Evolutionary conservation across 31 red algal species (phyloP).

Genomic region (Odonthalia washingtoniensis): DNA sequence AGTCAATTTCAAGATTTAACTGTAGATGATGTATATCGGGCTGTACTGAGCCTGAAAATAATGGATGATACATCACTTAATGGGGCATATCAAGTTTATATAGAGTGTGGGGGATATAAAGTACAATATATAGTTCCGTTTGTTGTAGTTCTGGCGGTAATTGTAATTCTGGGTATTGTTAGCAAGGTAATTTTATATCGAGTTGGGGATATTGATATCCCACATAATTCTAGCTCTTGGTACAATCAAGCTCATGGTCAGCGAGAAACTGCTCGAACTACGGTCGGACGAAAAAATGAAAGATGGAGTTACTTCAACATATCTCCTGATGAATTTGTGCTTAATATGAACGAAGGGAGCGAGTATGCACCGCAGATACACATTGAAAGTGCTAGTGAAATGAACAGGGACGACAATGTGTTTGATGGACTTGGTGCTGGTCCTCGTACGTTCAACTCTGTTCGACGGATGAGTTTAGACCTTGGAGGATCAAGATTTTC

Average conservation of each 20-base stretch:
- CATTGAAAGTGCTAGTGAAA: no score
- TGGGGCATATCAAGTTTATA: constrained; percentile 21
- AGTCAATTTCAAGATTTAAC: constrained; percentile 42
- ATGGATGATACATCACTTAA: constrained; percentile 43
- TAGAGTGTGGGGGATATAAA: constrained; percentile 28
- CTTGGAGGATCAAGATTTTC: no score
- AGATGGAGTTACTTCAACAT: no score
- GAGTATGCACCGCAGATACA: no score
- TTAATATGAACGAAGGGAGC: no score
- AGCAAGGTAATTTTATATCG: neutral
- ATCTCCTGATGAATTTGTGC: no score
- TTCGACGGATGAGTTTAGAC: no score
- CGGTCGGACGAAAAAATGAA: no score
- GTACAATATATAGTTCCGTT: constrained; percentile 19
- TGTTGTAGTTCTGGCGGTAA: neutral
- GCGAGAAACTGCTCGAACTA: no score
- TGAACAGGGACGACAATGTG: no score
- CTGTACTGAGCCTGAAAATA: constrained; percentile 59
- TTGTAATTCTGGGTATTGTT: constrained; percentile 26
- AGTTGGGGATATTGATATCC: neutral
- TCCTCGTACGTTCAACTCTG: no score
- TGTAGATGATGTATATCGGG: constrained; percentile 47
- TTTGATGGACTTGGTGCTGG: no score
- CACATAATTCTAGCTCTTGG: neutral
- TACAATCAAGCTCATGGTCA: neutral